Evolutionary conservation across 495 filamentous ascomycete species (phyloP).

Genomic region (Friedmanniomyces simplex): DNA sequence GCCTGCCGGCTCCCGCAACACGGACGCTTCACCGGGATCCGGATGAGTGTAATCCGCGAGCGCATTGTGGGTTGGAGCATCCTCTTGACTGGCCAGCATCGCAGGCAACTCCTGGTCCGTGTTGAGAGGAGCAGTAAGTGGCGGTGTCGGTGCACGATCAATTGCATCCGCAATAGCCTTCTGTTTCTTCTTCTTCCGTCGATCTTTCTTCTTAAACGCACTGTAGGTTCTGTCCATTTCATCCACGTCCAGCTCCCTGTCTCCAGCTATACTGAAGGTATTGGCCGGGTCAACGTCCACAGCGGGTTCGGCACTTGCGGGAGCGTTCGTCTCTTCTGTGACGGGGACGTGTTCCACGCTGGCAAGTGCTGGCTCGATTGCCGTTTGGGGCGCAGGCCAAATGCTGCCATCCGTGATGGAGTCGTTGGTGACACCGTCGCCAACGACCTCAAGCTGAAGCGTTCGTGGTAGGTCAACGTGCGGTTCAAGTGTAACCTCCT

Average conservation of each 20-base stretch:
- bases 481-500: neutral
- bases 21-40: neutral
- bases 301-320: neutral
- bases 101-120: neutral
- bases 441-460: too few relatives aligned
- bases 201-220: slow-evolving; percentile 18
- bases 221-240: slow-evolving; percentile 21
- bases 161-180: neutral
- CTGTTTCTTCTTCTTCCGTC: slow-evolving; percentile 16
- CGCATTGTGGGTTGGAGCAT: neutral
- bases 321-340: neutral
- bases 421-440: too few relatives aligned
- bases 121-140: neutral
- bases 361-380: neutral
- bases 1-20: neutral
- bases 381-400: neutral
- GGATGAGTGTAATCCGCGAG: neutral
- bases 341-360: too few relatives aligned
- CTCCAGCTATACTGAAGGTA: slow-evolving; percentile 2
- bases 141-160: neutral
- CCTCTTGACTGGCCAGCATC: neutral
- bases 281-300: neutral
- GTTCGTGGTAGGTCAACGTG: too few relatives aligned
- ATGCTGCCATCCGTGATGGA: too few relatives aligned
- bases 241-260: slow-evolving; percentile 19